Evolutionary conservation across 2,329 filamentous ascomycete genomes (phyloP).

Genomic region (Berkeleyomyces rouxiae): DNA sequence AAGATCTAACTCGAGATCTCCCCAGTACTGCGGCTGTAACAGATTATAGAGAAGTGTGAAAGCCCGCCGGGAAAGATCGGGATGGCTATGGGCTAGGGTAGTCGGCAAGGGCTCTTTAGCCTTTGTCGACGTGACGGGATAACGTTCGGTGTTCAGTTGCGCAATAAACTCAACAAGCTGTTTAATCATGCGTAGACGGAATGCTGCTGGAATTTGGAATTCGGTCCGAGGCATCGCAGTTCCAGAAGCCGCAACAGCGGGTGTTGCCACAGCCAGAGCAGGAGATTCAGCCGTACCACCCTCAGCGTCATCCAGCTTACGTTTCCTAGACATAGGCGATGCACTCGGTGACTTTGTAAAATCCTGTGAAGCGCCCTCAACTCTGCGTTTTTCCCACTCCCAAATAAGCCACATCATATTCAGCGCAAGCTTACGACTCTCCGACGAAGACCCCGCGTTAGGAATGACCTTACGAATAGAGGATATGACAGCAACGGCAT

Average conservation of each 20-base stretch:
- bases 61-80: constrained; percentile 45
- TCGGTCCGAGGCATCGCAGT: constrained; percentile 30
- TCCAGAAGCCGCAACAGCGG: background rate
- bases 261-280: background rate
- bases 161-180: constrained; percentile 94
- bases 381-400: constrained; percentile 77
- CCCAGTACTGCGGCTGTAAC: constrained; percentile 77
- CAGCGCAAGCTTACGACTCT: constrained; percentile 79
- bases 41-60: constrained; percentile 69
- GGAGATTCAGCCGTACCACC: constrained; percentile 4
- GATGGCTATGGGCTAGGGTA: constrained; percentile 23
- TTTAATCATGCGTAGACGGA: constrained; percentile 71
- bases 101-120: constrained; percentile 35
- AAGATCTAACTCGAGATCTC: constrained; percentile 76
- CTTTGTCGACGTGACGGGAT: constrained; percentile 55
- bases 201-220: constrained; percentile 48
- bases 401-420: constrained; percentile 84
- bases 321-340: constrained; percentile 59
- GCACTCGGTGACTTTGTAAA: constrained; percentile 16
- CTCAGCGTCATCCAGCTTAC: constrained; percentile 51
- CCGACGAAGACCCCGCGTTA: constrained; percentile 69
- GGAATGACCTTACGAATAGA: constrained; percentile 77
- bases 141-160: constrained; percentile 62
- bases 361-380: constrained; percentile 36
- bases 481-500: constrained; percentile 73